These are phyloP conservation scores for Pedinophyceae sp. DNA, from an alignment of 139 green algal genomes.

Conservation along the genomic window DNA sequence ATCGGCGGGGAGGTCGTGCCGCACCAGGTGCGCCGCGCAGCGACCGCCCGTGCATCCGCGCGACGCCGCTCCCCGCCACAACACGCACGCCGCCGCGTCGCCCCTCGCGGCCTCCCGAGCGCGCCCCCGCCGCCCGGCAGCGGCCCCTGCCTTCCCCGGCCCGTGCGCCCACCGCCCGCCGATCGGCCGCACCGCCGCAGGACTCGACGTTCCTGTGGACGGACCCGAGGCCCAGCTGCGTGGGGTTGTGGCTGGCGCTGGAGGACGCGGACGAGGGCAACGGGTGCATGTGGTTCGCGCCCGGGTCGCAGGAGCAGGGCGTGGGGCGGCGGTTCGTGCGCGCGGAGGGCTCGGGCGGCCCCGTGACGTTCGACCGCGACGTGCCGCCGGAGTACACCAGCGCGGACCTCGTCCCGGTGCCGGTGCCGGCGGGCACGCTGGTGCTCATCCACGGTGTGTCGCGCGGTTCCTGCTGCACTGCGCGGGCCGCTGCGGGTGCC, in stretches of 20 bases:
- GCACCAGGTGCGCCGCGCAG: conserved; percentile 73
- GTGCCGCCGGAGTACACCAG: conserved; percentile 8
- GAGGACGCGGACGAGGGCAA: conserved; percentile 79
- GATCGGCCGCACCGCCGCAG: too few relatives aligned
- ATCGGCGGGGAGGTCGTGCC: conserved; percentile 81
- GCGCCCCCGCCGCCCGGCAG: too few relatives aligned
- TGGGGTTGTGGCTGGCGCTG: conserved; percentile 85
- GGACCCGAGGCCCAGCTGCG: conserved; percentile 41
- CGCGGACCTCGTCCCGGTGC: conserved; percentile 40
- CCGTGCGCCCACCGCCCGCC: too few relatives aligned
- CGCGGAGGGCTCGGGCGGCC: background rate
- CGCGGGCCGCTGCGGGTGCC: too few relatives aligned
- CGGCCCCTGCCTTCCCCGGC: too few relatives aligned
- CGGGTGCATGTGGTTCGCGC: conserved; percentile 72
- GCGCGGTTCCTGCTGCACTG: too few relatives aligned
- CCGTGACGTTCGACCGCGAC: background rate
- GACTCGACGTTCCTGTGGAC: conserved; percentile 84
- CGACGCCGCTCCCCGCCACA: too few relatives aligned
- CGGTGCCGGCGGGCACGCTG: conserved; percentile 54
- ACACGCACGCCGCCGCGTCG: too few relatives aligned
- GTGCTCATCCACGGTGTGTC: conserved; percentile 85
- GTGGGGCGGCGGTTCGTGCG: conserved; percentile 28
- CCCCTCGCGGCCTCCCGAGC: too few relatives aligned
- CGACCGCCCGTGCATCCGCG: too few relatives aligned
- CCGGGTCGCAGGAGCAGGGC: conserved; percentile 25